These are phyloP conservation scores for Populus davidiana DNA, from an alignment of 345 rosid species.

Conservation along the genomic window DNA sequence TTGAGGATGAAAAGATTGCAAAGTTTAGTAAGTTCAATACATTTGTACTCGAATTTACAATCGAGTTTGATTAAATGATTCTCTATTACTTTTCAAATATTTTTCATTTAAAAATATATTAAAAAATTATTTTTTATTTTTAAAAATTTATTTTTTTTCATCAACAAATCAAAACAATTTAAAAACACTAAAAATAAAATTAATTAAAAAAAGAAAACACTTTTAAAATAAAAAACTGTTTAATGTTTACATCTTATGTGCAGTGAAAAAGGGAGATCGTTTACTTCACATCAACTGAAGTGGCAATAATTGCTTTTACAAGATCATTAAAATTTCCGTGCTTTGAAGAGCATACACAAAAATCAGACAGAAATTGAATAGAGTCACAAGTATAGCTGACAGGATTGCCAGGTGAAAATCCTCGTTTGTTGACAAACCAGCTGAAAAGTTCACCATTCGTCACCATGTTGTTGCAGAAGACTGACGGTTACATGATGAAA, in stretches of 20 bases:
- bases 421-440: not conserved
- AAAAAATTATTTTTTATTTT: no score
- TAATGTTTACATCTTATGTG: not conserved
- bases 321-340: not conserved
- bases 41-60: no score
- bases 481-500: not conserved
- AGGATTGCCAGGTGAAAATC: not conserved
- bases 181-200: no score
- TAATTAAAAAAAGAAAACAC: no score
- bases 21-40: no score
- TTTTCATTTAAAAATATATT: no score
- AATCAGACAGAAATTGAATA: not conserved
- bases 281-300: slow-evolving; percentile 4
- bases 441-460: not conserved
- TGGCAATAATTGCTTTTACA: slow-evolving; percentile 2
- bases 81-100: no score
- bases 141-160: no score
- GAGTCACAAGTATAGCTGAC: not conserved
- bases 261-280: not conserved
- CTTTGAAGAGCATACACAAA: not conserved
- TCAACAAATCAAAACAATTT: no score
- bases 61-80: no score
- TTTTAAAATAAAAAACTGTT: no score
- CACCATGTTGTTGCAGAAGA: not conserved
- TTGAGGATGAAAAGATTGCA: no score